A percentile compares a stretch with the other conserved stretches of the same genome.
phyloP scores from a whole-genome alignment of 805 yeast species.

The Starmera dryadoides region DNA sequence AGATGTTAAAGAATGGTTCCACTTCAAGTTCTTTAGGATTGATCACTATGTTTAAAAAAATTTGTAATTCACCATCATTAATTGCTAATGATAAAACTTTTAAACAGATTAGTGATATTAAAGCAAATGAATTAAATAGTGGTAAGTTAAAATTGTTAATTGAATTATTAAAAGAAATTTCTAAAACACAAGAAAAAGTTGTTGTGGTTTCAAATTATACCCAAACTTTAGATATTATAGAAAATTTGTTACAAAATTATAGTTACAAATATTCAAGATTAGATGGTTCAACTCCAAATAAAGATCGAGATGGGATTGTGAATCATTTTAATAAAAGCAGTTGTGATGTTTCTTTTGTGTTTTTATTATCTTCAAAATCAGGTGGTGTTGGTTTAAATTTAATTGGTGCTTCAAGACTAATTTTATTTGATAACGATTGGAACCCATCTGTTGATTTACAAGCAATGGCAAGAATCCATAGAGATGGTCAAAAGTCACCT shows the following conservation, averaged over 20 bases:
- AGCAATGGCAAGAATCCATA: slow-evolving; percentile 91
- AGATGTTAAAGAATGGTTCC: slow-evolving; percentile 6
- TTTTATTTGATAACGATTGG: slow-evolving; percentile 94
- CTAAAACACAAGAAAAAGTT: slow-evolving; percentile 53
- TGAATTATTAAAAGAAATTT: slow-evolving; percentile 45
- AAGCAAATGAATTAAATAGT: slow-evolving; percentile 8
- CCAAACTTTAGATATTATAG: slow-evolving; percentile 74
- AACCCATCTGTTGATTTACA: slow-evolving; percentile 90
- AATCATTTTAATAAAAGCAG: slow-evolving; percentile 41
- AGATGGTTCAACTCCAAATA: slow-evolving; percentile 79
- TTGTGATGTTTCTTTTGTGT: slow-evolving; percentile 41
- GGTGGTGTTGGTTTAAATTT: slow-evolving; percentile 93
- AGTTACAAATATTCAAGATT: slow-evolving; percentile 51
- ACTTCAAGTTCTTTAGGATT: slow-evolving; percentile 46
- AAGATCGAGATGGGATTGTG: slow-evolving; percentile 58
- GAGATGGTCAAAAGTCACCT: slow-evolving; percentile 84
- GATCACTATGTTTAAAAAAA: slow-evolving; percentile 68
- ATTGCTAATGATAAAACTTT: slow-evolving; percentile 43
- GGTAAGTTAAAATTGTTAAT: slow-evolving; percentile 66
- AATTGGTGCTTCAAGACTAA: slow-evolving; percentile 71
- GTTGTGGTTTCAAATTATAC: slow-evolving; percentile 87
- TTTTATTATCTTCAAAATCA: slow-evolving; percentile 78
- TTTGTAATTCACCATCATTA: slow-evolving; percentile 77
- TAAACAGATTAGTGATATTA: slow-evolving; percentile 8
- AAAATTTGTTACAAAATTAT: slow-evolving; percentile 41